phyloP scores from a whole-genome alignment of 2,329 filamentous ascomycete species.

The Aspergillus udagawae region DNA sequence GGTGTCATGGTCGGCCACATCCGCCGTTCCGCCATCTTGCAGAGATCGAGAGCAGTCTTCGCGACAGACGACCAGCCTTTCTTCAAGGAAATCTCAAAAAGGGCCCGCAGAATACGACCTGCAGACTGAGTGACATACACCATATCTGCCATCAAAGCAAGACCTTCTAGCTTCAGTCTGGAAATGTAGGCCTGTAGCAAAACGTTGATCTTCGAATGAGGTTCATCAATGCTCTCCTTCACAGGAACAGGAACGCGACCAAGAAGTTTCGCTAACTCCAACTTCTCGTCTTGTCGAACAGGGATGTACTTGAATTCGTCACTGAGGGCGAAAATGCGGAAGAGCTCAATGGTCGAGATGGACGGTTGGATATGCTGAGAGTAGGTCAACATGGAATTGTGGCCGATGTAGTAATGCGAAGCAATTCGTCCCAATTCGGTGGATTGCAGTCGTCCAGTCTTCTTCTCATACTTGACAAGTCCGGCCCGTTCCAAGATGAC shows the following conservation, averaged over 20 bases:
- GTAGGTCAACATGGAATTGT: slow-evolving; percentile 95
- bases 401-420: slow-evolving; percentile 97
- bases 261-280: slow-evolving; percentile 88
- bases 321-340: slow-evolving; percentile 92
- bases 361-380: slow-evolving; percentile 91
- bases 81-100: slow-evolving; percentile 96
- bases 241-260: slow-evolving; percentile 90
- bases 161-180: slow-evolving; percentile 83
- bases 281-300: slow-evolving; percentile 93
- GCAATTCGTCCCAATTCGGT: slow-evolving; percentile 94
- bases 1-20: slow-evolving; percentile 99
- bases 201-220: slow-evolving; percentile 97
- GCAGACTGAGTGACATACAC: slow-evolving; percentile 98
- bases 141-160: slow-evolving; percentile 96
- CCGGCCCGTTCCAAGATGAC: slow-evolving; percentile 80
- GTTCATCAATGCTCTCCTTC: slow-evolving; percentile 95
- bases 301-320: slow-evolving; percentile 99
- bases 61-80: slow-evolving; percentile 94
- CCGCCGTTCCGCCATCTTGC: slow-evolving; percentile 98
- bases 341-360: slow-evolving; percentile 90
- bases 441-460: slow-evolving; percentile 78
- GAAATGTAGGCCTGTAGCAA: slow-evolving; percentile 96
- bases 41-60: slow-evolving; percentile 86
- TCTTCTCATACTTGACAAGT: slow-evolving; percentile 92
- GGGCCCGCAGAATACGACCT: slow-evolving; percentile 87